Evolutionary conservation across 441 rosid species (phyloP).

Genomic region (Erodium texanum): DNA sequence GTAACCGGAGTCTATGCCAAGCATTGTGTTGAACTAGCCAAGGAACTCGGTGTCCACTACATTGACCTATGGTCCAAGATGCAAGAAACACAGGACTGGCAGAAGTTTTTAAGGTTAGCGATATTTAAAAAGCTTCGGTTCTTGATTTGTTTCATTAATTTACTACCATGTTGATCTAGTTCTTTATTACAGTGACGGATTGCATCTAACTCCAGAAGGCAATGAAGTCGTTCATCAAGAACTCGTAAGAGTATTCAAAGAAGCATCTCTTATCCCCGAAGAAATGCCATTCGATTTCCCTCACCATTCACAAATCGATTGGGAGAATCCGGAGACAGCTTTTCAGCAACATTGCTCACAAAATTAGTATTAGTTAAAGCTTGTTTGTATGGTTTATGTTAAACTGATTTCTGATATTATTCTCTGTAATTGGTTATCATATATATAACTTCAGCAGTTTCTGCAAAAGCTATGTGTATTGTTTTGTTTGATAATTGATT

Average conservation of each 20-base stretch:
- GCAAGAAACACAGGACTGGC: constrained; percentile 79
- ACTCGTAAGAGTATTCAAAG: constrained; percentile 44
- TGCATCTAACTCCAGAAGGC: constrained; percentile 76
- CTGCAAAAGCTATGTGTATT: not conserved
- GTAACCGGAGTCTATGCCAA: constrained; percentile 61
- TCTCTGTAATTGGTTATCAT: not conserved
- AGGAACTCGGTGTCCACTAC: constrained; percentile 46
- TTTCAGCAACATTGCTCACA: constrained; percentile 46
- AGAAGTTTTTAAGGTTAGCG: constrained; percentile 64
- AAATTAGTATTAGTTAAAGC: not conserved
- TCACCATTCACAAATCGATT: constrained; percentile 57
- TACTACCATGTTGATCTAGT: not conserved
- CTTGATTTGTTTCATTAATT: not conserved
- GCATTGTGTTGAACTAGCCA: constrained; percentile 55
- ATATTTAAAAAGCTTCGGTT: constrained; percentile 1
- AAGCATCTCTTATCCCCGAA: constrained; percentile 59
- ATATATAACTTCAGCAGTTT: not conserved
- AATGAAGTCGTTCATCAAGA: constrained; percentile 56
- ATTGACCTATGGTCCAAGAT: constrained; percentile 81
- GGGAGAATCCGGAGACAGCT: constrained; percentile 54
- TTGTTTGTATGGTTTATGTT: not conserved
- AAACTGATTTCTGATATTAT: not conserved
- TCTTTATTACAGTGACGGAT: constrained; percentile 54
- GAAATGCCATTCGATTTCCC: constrained; percentile 87
- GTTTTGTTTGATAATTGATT: not conserved